Base-by-base conservation (phyloP, 208 protist genomes). In the Entamoeba invadens region DNA sequence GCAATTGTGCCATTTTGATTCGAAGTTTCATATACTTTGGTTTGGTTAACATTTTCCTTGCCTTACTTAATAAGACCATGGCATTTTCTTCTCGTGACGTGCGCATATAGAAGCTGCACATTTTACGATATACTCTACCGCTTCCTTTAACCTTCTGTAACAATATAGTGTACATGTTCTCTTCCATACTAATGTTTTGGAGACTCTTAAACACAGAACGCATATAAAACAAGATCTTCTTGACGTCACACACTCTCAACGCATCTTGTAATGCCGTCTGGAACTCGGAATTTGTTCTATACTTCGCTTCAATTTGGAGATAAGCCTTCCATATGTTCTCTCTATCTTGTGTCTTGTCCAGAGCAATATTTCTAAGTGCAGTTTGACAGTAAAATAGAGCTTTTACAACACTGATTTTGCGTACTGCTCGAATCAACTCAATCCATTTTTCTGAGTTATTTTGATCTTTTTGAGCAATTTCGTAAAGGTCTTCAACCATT, bases 1-100 rank as follows among this genome's bases (percentile, higher is more conserved):
- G 97, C 45, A 97, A 94, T 95, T 97, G 96, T 38, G 93, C 97
- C 93, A 97, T 97, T 94, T 97, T 97, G 51, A 91, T 93, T 46
- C 97, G 97, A 6, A 95, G 94, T 10, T 92, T 94, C 21, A 97
- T 95, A 45, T 97, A 96, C 87, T 97, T 97, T 1, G 93, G 91
- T 68, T 96, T 95, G 38, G 96, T 95, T 31, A 97, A 94, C 44
- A 44, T 42, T 42, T 96, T 87, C 4, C 97, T 91, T 3, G 95
- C 92, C 94, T 92, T 96, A 57, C 1, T 97, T 93, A 18, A 96
- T 45, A 4, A 91, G 46, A 31, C 94, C 93, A 18, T 95, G 95
- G 4, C 94, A 68, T 16, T 94, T 95, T 3, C 57, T 94, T 72
- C 6, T 92, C 87, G 16, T 25, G 25, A 45, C 92, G 94, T 12